Evolutionary conservation across 805 yeast species (phyloP).

Genomic region (Myxozyma vanderwaltii): DNA sequence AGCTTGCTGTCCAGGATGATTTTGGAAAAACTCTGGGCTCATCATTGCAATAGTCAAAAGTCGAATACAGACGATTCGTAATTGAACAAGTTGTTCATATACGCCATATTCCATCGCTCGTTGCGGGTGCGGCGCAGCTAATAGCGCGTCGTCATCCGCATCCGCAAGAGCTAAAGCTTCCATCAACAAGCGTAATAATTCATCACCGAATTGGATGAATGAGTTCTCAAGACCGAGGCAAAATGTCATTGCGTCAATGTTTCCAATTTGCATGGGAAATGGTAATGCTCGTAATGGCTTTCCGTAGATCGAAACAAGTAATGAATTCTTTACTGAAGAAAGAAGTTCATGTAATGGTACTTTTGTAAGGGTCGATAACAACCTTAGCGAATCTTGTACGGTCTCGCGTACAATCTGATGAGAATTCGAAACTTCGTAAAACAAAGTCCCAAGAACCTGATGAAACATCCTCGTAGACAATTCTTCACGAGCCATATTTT

Average conservation of each 20-base stretch:
- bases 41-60: slow-evolving; percentile 80
- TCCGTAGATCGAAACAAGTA: slow-evolving; percentile 92
- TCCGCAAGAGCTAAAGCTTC: slow-evolving; percentile 95
- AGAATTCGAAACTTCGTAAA: slow-evolving; percentile 89
- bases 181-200: slow-evolving; percentile 75
- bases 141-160: slow-evolving; percentile 94
- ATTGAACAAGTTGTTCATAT: slow-evolving; percentile 79
- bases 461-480: slow-evolving; percentile 73
- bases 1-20: slow-evolving; percentile 54
- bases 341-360: slow-evolving; percentile 75
- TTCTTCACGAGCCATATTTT: slow-evolving; percentile 59
- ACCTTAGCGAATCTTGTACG: slow-evolving; percentile 68
- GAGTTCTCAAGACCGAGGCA: slow-evolving; percentile 80
- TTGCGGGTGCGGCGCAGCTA: slow-evolving; percentile 62
- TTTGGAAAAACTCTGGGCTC: slow-evolving; percentile 79
- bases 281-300: slow-evolving; percentile 96
- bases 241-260: slow-evolving; percentile 94
- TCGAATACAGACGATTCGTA: slow-evolving; percentile 87
- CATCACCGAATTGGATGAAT: slow-evolving; percentile 84
- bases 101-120: slow-evolving; percentile 84
- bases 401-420: slow-evolving; percentile 79
- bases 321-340: slow-evolving; percentile 76
- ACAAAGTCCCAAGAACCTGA: slow-evolving; percentile 82
- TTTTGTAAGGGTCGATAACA: slow-evolving; percentile 67
- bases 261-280: slow-evolving; percentile 98